These are phyloP conservation scores for Basipetospora chlamydospora DNA, from an alignment of 2,329 filamentous ascomycete species.

Conservation along the genomic window DNA sequence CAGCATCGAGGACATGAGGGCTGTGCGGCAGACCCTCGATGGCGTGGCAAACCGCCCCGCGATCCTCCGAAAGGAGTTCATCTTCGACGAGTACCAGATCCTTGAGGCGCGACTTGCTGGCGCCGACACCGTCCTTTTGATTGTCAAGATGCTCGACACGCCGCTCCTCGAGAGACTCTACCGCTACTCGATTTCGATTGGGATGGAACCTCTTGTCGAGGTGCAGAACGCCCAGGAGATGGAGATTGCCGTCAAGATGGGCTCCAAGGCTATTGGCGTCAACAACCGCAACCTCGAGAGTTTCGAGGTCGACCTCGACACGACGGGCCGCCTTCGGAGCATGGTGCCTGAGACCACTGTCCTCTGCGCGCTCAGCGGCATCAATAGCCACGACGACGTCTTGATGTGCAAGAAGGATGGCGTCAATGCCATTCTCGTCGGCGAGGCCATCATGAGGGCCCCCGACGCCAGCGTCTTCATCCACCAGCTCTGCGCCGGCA, in stretches of 20 bases:
- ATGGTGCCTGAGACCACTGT: constrained; percentile 77
- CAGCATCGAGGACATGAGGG: constrained; percentile 80
- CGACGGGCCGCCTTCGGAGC: constrained; percentile 74
- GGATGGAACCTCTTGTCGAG: constrained; percentile 96
- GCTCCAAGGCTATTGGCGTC: constrained; percentile 84
- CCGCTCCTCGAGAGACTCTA: constrained; percentile 60
- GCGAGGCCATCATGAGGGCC: constrained; percentile 90
- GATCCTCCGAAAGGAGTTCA: constrained; percentile 86
- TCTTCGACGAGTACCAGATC: constrained; percentile 98
- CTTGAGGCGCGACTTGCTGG: constrained; percentile 84
- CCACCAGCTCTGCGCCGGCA: constrained; percentile 58
- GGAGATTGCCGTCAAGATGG: constrained; percentile 70
- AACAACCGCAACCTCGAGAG: constrained; percentile 95
- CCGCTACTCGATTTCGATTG: constrained; percentile 73
- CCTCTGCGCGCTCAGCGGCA: constrained; percentile 87
- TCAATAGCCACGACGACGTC: constrained; percentile 79
- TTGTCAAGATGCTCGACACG: constrained; percentile 84
- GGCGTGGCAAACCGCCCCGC: constrained; percentile 87
- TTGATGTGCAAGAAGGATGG: constrained; percentile 76
- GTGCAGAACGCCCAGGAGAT: constrained; percentile 93
- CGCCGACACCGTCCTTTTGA: constrained; percentile 85
- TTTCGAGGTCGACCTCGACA: constrained; percentile 91
- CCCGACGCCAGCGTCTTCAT: constrained; percentile 74
- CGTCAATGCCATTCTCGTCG: constrained; percentile 84
- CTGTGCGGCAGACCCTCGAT: constrained; percentile 76